A percentile compares a stretch with the other conserved stretches of the same genome.
phyloP scores from a whole-genome alignment of 108 stramenopile genomes.

The Cylindrotheca closterium region DNA sequence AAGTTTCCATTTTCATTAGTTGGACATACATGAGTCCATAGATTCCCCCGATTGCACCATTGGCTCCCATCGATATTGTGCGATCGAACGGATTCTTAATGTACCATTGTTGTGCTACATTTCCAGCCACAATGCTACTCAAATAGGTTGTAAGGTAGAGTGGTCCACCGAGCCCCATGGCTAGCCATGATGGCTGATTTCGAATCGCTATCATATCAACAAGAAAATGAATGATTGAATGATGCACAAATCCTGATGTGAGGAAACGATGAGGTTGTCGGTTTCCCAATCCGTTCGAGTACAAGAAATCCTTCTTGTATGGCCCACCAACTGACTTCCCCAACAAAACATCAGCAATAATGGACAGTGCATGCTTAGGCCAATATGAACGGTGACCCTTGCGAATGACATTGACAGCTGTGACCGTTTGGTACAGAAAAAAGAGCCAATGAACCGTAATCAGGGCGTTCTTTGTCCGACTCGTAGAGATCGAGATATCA shows the following conservation, averaged over 20 bases:
- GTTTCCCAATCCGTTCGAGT: slow-evolving; percentile 40
- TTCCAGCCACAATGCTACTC: slow-evolving; percentile 59
- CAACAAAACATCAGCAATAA: slow-evolving; percentile 32
- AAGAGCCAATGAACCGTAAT: slow-evolving; percentile 40
- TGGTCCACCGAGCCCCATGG: slow-evolving; percentile 43
- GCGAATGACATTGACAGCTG: slow-evolving; percentile 44
- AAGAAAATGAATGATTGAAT: slow-evolving; percentile 57
- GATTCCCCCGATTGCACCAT: slow-evolving; percentile 75
- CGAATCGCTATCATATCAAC: slow-evolving; percentile 55
- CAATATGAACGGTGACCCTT: slow-evolving; percentile 53
- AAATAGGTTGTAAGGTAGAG: slow-evolving; percentile 72
- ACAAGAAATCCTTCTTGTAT: slow-evolving; percentile 55
- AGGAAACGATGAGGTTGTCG: slow-evolving; percentile 71
- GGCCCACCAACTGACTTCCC: slow-evolving; percentile 39
- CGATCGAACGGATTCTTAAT: slow-evolving; percentile 6
- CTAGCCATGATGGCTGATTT: slow-evolving; percentile 65
- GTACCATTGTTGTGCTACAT: slow-evolving; percentile 41
- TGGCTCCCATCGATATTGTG: slow-evolving; percentile 56
- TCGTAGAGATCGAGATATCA: background rate
- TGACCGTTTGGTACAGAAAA: slow-evolving; percentile 63
- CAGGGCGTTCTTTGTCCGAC: slow-evolving; percentile 13
- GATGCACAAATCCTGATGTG: slow-evolving; percentile 76
- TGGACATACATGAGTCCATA: slow-evolving; percentile 71
- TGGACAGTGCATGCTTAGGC: slow-evolving; percentile 31
- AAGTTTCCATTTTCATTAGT: slow-evolving; percentile 53